A percentile compares a stretch with the other conserved stretches of the same genome.
phyloP scores from a whole-genome alignment of 2,329 filamentous ascomycete species.

The Alternaria postmessia region DNA sequence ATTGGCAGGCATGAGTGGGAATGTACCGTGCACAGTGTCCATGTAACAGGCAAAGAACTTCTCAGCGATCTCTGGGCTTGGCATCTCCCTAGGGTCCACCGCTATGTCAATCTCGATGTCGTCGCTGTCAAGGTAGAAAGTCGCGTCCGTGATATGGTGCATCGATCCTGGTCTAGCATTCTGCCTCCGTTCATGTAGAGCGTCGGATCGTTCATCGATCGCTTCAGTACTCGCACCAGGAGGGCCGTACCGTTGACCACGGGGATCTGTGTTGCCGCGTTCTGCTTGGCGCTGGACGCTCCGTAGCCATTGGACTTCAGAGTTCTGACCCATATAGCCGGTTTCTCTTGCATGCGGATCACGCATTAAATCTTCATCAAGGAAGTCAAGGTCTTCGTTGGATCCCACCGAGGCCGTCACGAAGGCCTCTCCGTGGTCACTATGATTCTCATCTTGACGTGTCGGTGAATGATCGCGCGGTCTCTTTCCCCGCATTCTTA shows the following conservation, averaged over 20 bases:
- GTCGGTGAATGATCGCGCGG: conserved; percentile 6
- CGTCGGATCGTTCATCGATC: conserved; percentile 22
- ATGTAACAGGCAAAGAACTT: conserved; percentile 49
- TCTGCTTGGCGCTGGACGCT: conserved; percentile 37
- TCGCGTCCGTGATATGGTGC: conserved; percentile 34
- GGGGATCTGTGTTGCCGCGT: conserved; percentile 12
- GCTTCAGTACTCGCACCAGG: conserved; percentile 23
- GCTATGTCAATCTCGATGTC: conserved; percentile 34
- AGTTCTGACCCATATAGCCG: conserved; percentile 46
- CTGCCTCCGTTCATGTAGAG: conserved; percentile 29
- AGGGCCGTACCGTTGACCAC: conserved; percentile 28
- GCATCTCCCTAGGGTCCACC: conserved; percentile 42
- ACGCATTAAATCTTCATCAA: conserved; percentile 43
- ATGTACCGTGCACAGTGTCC: conserved; percentile 45
- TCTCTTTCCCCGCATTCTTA: conserved; percentile 25
- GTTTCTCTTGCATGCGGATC: conserved; percentile 39
- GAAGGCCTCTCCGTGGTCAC: conserved; percentile 27
- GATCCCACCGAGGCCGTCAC: conserved; percentile 37
- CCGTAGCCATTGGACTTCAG: conserved; percentile 46
- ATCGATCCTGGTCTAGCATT: conserved; percentile 15
- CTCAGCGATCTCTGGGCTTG: conserved; percentile 41
- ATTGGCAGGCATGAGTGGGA: conserved; percentile 37
- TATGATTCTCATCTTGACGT: not conserved
- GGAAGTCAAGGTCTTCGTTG: conserved; percentile 39
- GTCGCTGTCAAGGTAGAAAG: conserved; percentile 49